phyloP scores from a whole-genome alignment of 192 early-diverging fungal genomes.

The Backusella psychrophila region DNA sequence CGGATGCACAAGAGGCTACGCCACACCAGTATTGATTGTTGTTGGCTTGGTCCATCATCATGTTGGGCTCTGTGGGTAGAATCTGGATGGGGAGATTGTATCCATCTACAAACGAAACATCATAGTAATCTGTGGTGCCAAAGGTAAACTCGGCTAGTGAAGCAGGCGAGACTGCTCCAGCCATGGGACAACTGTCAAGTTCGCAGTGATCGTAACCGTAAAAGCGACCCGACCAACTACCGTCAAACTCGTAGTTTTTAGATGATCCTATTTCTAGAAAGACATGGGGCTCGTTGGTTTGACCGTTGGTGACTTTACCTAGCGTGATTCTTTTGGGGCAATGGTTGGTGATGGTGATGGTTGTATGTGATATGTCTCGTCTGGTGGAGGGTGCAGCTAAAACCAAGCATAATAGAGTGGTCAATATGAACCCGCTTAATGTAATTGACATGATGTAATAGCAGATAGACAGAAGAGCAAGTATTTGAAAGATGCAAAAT shows the following conservation, averaged over 20 bases:
- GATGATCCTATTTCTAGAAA: not conserved
- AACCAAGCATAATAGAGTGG: not conserved
- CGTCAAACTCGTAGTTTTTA: not conserved
- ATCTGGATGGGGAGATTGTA: conserved; percentile 33
- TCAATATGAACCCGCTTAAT: not conserved
- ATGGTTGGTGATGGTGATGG: not conserved
- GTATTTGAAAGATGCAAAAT: not conserved
- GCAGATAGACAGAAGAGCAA: not conserved
- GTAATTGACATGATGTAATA: not conserved
- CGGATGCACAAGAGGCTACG: not conserved
- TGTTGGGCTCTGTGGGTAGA: not conserved
- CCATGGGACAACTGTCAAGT: not conserved
- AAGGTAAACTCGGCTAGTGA: conserved; percentile 35
- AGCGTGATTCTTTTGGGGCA: conserved; percentile 12
- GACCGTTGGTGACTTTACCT: conserved; percentile 11
- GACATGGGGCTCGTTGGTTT: not conserved
- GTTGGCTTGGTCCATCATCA: not conserved
- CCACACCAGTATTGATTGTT: conserved; percentile 11
- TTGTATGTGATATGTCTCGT: not conserved
- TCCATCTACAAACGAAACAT: conserved; percentile 36
- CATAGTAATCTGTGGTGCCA: conserved; percentile 21
- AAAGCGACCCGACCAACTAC: conserved; percentile 8
- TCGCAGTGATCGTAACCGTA: not conserved
- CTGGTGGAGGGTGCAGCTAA: not conserved
- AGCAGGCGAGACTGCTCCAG: conserved; percentile 9